Evolutionary conservation across 306 rosid genomes (phyloP).

Genomic region (Quercus variabilis): DNA sequence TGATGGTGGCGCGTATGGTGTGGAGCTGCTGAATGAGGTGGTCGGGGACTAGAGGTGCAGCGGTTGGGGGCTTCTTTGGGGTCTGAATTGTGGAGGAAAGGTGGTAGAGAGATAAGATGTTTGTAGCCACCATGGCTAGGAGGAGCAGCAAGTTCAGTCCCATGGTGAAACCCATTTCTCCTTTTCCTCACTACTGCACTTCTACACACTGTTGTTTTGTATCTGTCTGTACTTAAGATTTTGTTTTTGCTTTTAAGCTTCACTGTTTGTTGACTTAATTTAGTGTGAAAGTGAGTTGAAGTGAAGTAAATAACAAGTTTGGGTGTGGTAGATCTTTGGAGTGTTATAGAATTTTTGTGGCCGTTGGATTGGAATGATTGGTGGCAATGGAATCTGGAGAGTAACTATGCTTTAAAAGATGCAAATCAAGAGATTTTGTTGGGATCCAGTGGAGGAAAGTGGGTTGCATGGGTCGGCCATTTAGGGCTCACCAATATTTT

Average conservation of each 20-base stretch:
- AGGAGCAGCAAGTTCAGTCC: conserved; percentile 70
- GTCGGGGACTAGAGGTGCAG: conserved; percentile 59
- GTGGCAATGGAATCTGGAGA: conserved; percentile 1
- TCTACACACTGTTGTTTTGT: too few relatives aligned
- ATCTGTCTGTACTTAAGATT: background rate
- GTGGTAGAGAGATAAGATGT: conserved; percentile 89
- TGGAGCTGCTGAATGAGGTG: conserved; percentile 80
- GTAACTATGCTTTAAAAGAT: background rate
- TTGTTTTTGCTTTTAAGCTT: background rate
- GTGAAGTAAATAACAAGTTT: background rate
- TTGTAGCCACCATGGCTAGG: conserved; percentile 93
- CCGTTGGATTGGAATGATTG: conserved; percentile 5
- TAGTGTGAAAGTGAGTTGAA: background rate
- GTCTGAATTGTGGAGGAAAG: conserved; percentile 70
- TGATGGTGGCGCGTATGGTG: conserved; percentile 94
- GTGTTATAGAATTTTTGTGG: background rate
- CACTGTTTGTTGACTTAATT: background rate
- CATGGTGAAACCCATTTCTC: conserved; percentile 77
- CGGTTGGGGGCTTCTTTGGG: conserved; percentile 38
- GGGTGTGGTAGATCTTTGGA: background rate
- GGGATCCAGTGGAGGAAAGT: background rate
- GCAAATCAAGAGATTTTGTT: conserved; percentile 10
- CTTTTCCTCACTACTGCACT: too few relatives aligned
- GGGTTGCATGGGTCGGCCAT: conserved; percentile 1
- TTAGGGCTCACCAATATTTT: background rate